Evolutionary conservation across 2,329 filamentous ascomycete species (phyloP), one percentile per base, ranked within the genome.

Genomic region (Sporothrix euskadiensis): DNA sequence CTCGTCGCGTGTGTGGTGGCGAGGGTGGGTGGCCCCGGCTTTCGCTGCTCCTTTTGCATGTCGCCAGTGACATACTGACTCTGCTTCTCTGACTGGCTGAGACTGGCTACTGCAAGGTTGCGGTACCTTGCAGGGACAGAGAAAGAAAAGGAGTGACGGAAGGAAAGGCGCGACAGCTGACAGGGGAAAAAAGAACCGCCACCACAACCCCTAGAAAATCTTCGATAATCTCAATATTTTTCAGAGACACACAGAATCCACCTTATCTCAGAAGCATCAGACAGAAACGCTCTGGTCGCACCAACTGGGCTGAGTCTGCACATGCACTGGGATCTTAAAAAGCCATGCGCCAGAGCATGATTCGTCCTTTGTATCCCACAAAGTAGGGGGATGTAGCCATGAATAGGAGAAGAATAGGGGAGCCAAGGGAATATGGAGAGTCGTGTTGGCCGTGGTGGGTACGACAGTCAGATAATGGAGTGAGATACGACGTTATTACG

Each of bases 1-100:
- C 68, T 71, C 57, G 72, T 71, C 72, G 72, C 68, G 72, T 71
- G 65, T 49, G 59, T 65, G 44, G 44, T 39, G 69, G 56, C 26
- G 26, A 32, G 32, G 9, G 57, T 63, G 57, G 61, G n/a, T 41
- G 59, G 59, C 35, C 26, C 44, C 35, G 63, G 41, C 63, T 66
- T 30, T 66, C 52, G 52, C 12, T n/a, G 35, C 52, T 26, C 52
- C 52, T 26, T 22, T 56, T 56, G 26, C 52, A n/a, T 8, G 22
- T n/a, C 22, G 41, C 63, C 44, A 52, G 30, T 22, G 22, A 70
- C 52, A 56, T 26, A 22, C 26, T 26, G 22, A 56, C 22, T 52
- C 47, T 19, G 16, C 16, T 19, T 19, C 10, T 57, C 26, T 63
- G 56, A 10, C 71, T 66, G 59, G 12, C 19, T 63, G 69, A 7